Evolutionary conservation across 2,329 filamentous ascomycete genomes (phyloP).

Genomic region (Clonostachys sp.): DNA sequence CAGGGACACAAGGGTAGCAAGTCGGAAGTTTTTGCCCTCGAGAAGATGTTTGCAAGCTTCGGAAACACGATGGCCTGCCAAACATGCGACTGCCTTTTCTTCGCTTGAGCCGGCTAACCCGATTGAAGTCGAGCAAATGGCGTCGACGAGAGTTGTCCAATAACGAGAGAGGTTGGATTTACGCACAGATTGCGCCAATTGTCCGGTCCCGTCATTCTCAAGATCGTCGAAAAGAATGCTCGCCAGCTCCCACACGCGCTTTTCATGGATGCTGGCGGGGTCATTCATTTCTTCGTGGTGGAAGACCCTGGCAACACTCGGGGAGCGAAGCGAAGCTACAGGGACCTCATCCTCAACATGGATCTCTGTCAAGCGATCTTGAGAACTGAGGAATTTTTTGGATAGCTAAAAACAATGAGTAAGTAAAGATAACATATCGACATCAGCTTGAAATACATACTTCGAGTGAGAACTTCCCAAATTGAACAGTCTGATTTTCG

Average conservation of each 20-base stretch:
- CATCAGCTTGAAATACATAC: conserved; percentile 19
- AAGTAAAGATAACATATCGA: no score
- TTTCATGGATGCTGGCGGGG: conserved; percentile 56
- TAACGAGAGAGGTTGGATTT: conserved; percentile 65
- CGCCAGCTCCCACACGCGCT: conserved; percentile 78
- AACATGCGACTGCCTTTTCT: conserved; percentile 76
- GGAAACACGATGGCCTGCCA: conserved; percentile 73
- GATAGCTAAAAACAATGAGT: conserved; percentile 35
- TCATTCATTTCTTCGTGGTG: conserved; percentile 33
- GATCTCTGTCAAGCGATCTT: conserved; percentile 52
- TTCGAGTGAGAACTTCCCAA: conserved; percentile 58
- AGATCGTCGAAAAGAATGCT: conserved; percentile 82
- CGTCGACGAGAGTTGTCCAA: conserved; percentile 62
- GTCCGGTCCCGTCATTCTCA: conserved; percentile 25
- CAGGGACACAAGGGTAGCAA: conserved; percentile 80
- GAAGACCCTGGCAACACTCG: conserved; percentile 29
- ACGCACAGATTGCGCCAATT: conserved; percentile 23
- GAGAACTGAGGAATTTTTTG: conserved; percentile 47
- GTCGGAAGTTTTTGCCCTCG: conserved; percentile 70
- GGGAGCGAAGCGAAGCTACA: conserved; percentile 40
- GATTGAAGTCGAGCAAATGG: conserved; percentile 47
- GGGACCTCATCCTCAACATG: conserved; percentile 54
- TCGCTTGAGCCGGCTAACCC: conserved; percentile 61
- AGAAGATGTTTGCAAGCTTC: conserved; percentile 81
- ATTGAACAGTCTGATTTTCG: conserved; percentile 59